These are phyloP conservation scores for Ochetophila trinervis DNA, from an alignment of 306 rosid genomes.

Conservation along the genomic window DNA sequence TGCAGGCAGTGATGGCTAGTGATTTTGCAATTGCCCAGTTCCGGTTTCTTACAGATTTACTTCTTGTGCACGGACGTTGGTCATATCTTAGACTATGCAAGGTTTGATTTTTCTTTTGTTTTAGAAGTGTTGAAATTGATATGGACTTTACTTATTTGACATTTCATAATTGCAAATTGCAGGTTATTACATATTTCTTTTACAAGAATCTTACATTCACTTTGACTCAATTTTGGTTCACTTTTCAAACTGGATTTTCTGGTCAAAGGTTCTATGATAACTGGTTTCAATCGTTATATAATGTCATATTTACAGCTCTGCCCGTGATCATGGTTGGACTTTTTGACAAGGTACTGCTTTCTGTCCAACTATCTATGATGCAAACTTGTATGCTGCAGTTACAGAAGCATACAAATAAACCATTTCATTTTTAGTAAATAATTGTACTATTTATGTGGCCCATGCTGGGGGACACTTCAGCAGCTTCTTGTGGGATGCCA, in stretches of 20 bases:
- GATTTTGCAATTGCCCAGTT: conserved; percentile 98
- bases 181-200: conserved; percentile 90
- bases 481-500: too few relatives aligned
- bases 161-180: conserved; percentile 31
- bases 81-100: conserved; percentile 95
- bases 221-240: conserved; percentile 97
- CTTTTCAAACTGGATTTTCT: conserved; percentile 95
- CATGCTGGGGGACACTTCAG: too few relatives aligned
- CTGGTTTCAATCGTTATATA: conserved; percentile 90
- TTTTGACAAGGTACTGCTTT: conserved; percentile 73
- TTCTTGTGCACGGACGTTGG: conserved; percentile 99
- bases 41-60: conserved; percentile 90
- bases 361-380: conserved; percentile 18
- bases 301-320: conserved; percentile 90
- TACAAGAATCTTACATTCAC: conserved; percentile 98
- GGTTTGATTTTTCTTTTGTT: conserved; percentile 41
- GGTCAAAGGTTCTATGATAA: conserved; percentile 98
- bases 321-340: conserved; percentile 93
- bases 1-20: conserved; percentile 99
- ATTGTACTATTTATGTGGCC: not conserved
- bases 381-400: not conserved
- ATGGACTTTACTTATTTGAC: conserved; percentile 20
- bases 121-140: conserved; percentile 10
- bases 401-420: not conserved
- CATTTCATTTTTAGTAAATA: not conserved